Base-by-base conservation (phyloP, 805 yeast species). In the Metschnikowia continentalis region DNA sequence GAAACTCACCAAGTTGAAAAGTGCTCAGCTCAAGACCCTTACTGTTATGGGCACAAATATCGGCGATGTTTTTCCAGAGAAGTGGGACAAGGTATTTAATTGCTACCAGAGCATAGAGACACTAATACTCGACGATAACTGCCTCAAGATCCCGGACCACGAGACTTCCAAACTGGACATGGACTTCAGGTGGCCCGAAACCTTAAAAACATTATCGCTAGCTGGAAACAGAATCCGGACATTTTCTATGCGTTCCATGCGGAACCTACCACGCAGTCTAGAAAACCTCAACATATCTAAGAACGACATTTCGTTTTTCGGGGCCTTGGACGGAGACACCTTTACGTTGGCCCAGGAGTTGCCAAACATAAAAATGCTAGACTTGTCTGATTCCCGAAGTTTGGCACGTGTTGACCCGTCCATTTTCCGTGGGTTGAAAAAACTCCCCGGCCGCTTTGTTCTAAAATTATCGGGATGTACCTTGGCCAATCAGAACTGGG, bases 31-130 rank as follows among this genome's bases (percentile, higher is more conserved):
- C 38, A 43, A 44, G 3, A 17, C 46, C 7, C 20, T 72, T 3
- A 58, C 69, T 14, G 61, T 72, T 17, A 51, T 54, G 17, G 60
- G 64, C n/a, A 68, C 73, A 13, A 71, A 71, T 37, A 64, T 72
- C 2, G 76, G 77, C 5, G 57, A 59, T 6, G 59, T 64, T 46
- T 71, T 57, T 52, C 64, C 63, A 3, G 42, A 54, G 2, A 63
- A 62, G 46, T 72, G 77, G 77, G 60, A 64, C 35, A 58, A 57
- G 38, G 53, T 71, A 3, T 63, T 72, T 33, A 43, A 50, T 11
- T 54, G 60, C 17, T 69, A 70, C 44, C 33, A 49, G 10, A 59
- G 59, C 38, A 48, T 68, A 15, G 42, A 46, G 19, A 44, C 20
- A 20, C 58, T 72, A 33, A 56, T 65, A 38, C 55, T 71, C n/a